Conservation (phyloP, 2,329 filamentous ascomycete genomes). For the Trichocomaceae sp. region DNA sequence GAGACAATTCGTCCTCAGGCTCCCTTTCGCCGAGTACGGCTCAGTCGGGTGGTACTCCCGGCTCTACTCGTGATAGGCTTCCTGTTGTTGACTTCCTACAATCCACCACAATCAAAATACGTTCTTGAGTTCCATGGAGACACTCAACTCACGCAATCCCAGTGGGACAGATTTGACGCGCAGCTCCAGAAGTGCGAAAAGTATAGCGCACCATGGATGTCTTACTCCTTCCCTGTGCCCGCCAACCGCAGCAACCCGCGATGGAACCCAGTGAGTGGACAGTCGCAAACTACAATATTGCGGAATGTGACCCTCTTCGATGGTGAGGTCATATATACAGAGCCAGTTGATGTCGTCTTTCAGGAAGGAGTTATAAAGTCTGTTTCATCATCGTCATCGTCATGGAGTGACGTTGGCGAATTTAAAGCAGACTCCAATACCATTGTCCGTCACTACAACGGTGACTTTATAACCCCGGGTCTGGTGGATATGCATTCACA, state of each 20-base stretch:
- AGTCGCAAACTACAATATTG: constrained; percentile 32
- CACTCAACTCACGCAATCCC: constrained; percentile 7
- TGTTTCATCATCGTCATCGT: not conserved
- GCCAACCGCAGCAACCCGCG: constrained; percentile 31
- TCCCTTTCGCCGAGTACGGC: constrained; percentile 2
- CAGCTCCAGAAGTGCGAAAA: constrained; percentile 22
- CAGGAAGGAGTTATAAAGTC: constrained; percentile 42
- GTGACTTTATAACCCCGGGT: constrained; percentile 57
- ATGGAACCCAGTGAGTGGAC: constrained; percentile 36
- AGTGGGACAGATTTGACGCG: constrained; percentile 13
- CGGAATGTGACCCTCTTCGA: constrained; percentile 42
- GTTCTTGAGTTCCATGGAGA: constrained; percentile 11
- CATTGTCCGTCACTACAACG: constrained; percentile 25
- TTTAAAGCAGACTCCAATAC: constrained; percentile 4
- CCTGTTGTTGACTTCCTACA: constrained; percentile 9
- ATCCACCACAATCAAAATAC: constrained; percentile 10
- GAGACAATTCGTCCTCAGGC: not conserved
- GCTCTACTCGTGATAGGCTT: constrained; percentile 8
- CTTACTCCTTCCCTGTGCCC: constrained; percentile 17
- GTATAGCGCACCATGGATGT: constrained; percentile 17
- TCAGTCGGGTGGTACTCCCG: constrained; percentile 7
- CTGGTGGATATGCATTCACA: constrained; percentile 70
- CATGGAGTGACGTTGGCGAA: not conserved
- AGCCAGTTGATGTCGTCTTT: constrained; percentile 34
- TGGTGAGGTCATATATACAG: constrained; percentile 30